Evolutionary conservation across 495 filamentous ascomycete genomes (phyloP), one percentile per base, ranked within the genome.

Genomic region (Aspergillus ostianus): DNA sequence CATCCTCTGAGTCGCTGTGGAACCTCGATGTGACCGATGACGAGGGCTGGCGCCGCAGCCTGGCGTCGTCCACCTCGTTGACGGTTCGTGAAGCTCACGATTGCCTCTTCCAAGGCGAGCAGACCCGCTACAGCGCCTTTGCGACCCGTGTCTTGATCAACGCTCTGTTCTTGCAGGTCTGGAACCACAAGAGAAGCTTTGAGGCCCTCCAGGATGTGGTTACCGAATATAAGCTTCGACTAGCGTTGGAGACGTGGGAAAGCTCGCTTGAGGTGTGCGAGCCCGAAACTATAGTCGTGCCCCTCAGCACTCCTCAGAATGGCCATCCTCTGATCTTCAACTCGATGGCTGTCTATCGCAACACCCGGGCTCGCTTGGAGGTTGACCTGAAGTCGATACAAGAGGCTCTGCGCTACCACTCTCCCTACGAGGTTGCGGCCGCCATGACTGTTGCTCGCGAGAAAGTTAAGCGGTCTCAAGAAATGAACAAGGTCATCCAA

Each of bases 301-400:
- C 92, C 46, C 85, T 98, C 58, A 95, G 90, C 69, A 92, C 93
- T 13, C 94, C 94, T 47, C 93, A 97, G 72, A 96, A 96, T 73
- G 91, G 93, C n/a, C 94, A 98, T 70, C 94, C 94, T 12, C 77
- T 98, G 52, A 92, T 98, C 70, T 98, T 98, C 85, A 98, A 98
- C 73, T 94, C 95, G 63, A 91, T 95, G 89, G 95, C 95, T 19
- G 89, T 97, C 78, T 97, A 91, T 76, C 90, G 94, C 65, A 96
- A 97, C 72, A 93, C 94, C 26, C 89, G 92, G 41, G 90, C 91
- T 45, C 90, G 95, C 58, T 82, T 98, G 50, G 90, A 96, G 74
- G 94, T 98, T 54, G 95, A 98, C 66, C 81, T 98, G 57, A 95
- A 96, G 79, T 87, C 86, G 26, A 90, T 98, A 47, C 94, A 98